Evolutionary conservation across 148 eudicot species (phyloP), one percentile per base, ranked within the genome.

Genomic region (Vaccinium darrowii): DNA sequence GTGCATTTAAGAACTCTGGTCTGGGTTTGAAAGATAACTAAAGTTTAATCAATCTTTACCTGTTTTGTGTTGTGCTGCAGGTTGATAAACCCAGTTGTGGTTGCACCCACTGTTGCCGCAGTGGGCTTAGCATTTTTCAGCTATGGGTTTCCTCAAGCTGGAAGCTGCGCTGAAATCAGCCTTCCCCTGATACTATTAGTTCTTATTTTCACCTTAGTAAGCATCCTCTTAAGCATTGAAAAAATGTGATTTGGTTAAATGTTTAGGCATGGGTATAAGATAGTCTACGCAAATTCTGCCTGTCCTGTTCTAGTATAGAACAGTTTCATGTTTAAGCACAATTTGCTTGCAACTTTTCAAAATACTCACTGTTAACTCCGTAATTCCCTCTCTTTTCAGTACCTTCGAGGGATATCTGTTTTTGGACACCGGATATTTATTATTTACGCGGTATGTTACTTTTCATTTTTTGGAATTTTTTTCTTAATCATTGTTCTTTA

Each of bases 121-220:
- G 92, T 97, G 73, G 99, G 99, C 73, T 93, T 97, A 86, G 96
- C 99, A 15, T 97, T 94, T 89, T 92, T 97, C 90, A 92, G 94
- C 92, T 95, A 91, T 86, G 99, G 98, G 84, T 95, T 97, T 90
- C 98, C 99, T 85, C 99, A 97, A 89, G 99, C 98, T 87, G 99
- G 99, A 82, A 92, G 89, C 71, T 97, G 99, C 65, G 85, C 94
- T 53, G 96, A 94, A 89, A 93, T 93, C 74, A 93, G 96, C 90
- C 84, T 97, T 90, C 99, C 99, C 39, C 93, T 86, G 82, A 92
- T 97, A 86, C 33, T 94, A 52, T 85, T 97, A 88, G 78, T 95
- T 87, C 93, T 97, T 81, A 86, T 94, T 77, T 95, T 97, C 85
- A 87, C 96, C 84, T 89, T 97, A 94, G 99, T 97, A 84, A 90